These are phyloP conservation scores for Aspergillus arachidicola DNA, from an alignment of 2,329 filamentous ascomycete species.

Conservation along the genomic window DNA sequence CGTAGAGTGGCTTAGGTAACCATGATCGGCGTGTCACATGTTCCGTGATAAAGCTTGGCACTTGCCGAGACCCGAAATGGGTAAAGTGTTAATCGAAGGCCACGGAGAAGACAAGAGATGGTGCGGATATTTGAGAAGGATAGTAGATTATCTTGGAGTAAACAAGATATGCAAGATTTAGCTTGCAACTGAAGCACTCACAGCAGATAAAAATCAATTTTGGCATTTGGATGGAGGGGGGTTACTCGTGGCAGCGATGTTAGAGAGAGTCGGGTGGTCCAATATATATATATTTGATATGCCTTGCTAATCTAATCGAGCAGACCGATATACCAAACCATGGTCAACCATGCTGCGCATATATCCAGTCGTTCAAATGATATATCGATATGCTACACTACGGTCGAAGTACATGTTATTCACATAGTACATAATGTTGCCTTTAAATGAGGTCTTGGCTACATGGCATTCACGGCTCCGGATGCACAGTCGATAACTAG, in stretches of 20 bases:
- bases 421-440: background rate
- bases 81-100: background rate
- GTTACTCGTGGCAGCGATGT: too few species aligned
- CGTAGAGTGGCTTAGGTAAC: background rate
- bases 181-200: background rate
- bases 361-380: background rate
- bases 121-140: background rate
- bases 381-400: too few species aligned
- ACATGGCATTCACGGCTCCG: background rate
- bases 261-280: too few species aligned
- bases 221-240: background rate
- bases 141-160: background rate
- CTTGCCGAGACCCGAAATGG: background rate
- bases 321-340: too few species aligned
- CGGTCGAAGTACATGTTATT: background rate
- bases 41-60: background rate
- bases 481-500: background rate
- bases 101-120: too few species aligned
- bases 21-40: background rate
- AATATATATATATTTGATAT: too few species aligned
- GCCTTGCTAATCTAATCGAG: too few species aligned
- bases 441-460: background rate
- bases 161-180: background rate
- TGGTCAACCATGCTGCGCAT: background rate
- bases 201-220: background rate